Evolutionary conservation across 2,329 filamentous ascomycete genomes (phyloP).

Genomic region (Colletotrichum agaves): DNA sequence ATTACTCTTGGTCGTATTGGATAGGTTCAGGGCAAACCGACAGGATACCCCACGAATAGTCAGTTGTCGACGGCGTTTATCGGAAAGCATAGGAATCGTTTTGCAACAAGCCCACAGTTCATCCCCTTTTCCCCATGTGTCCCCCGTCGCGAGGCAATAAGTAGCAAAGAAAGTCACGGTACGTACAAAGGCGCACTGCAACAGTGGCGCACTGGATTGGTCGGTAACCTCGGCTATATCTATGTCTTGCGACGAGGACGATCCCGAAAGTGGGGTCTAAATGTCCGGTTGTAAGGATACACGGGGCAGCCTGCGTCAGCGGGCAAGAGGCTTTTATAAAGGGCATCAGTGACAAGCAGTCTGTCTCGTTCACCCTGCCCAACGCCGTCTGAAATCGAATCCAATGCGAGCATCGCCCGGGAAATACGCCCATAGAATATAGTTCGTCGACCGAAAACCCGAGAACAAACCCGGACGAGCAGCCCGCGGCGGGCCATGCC

Average conservation of each 20-base stretch:
- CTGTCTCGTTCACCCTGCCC: background rate
- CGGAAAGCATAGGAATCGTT: slow-evolving; percentile 9
- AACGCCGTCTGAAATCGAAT: background rate
- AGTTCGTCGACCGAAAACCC: background rate
- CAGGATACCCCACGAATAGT: slow-evolving; percentile 31
- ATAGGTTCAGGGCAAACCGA: background rate
- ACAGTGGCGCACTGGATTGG: slow-evolving; percentile 33
- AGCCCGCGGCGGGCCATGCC: background rate
- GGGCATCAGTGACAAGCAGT: slow-evolving; percentile 9
- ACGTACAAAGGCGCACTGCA: background rate
- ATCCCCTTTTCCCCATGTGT: slow-evolving; percentile 4
- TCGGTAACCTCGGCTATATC: slow-evolving; percentile 39
- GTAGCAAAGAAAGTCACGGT: background rate
- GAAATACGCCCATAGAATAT: background rate
- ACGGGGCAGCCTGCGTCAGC: slow-evolving; percentile 24
- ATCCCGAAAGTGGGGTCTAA: slow-evolving; percentile 38
- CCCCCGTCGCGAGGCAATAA: slow-evolving; percentile 20
- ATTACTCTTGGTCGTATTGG: background rate
- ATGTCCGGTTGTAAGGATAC: slow-evolving; percentile 33
- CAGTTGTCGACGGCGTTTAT: slow-evolving; percentile 12
- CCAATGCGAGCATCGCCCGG: background rate
- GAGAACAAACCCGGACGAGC: background rate
- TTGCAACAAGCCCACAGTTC: slow-evolving; percentile 8
- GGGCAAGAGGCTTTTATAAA: slow-evolving; percentile 15
- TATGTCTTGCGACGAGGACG: slow-evolving; percentile 32